phyloP scores from a whole-genome alignment of 345 rosid species.

The Populus ilicifolia region DNA sequence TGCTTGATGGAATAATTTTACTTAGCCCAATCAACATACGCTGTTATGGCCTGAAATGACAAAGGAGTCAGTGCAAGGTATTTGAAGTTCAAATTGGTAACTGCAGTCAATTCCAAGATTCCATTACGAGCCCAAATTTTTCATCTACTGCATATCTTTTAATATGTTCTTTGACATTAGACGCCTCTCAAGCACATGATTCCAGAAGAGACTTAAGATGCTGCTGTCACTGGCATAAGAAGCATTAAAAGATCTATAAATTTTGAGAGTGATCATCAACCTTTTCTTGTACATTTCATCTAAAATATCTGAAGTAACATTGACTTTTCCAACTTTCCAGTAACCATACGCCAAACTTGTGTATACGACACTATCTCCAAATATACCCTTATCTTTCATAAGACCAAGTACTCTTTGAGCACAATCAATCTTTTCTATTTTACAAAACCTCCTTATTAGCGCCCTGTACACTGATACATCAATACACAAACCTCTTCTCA shows the following conservation, averaged over 20 bases:
- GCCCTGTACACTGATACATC: conserved; percentile 75
- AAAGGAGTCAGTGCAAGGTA: neutral
- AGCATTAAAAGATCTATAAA: conserved; percentile 56
- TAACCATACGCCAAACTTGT: conserved; percentile 66
- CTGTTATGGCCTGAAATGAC: no score
- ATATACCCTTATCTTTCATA: conserved; percentile 65
- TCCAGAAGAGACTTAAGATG: conserved; percentile 66
- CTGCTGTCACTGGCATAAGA: conserved; percentile 50
- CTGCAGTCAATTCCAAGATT: neutral
- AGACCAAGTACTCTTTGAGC: conserved; percentile 48
- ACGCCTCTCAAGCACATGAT: conserved; percentile 55
- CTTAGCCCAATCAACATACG: no score
- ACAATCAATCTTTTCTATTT: conserved; percentile 52
- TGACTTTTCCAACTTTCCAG: conserved; percentile 69
- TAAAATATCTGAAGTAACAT: conserved; percentile 46
- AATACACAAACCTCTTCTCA: conserved; percentile 46
- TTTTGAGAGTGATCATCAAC: conserved; percentile 66
- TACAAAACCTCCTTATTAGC: conserved; percentile 77
- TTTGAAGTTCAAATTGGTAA: neutral
- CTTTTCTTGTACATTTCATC: conserved; percentile 73
- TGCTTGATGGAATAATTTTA: neutral
- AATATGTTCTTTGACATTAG: conserved; percentile 60
- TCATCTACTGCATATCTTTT: conserved; percentile 41
- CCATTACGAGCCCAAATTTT: neutral
- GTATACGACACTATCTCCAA: conserved; percentile 68